Evolutionary conservation across 2,329 filamentous ascomycete genomes (phyloP).

Genomic region (Beauveria brongniartii): DNA sequence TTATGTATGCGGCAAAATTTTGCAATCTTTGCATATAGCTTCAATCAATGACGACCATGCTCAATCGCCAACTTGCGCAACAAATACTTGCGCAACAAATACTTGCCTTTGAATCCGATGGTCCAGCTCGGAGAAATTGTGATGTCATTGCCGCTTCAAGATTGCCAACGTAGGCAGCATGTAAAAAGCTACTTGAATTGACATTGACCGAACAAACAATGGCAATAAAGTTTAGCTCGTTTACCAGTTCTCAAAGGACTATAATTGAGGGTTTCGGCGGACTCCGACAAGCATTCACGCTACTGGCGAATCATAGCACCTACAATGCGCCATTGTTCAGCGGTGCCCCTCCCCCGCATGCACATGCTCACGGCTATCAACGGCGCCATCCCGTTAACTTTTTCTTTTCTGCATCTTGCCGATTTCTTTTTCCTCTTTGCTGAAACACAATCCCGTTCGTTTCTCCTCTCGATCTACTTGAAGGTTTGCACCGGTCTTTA

Average conservation of each 20-base stretch:
- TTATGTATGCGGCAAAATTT: not conserved
- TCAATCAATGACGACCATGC: not conserved
- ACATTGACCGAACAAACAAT: too few species aligned
- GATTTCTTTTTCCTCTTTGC: not conserved
- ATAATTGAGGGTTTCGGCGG: not conserved
- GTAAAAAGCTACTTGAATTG: too few species aligned
- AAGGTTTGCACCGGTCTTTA: too few species aligned
- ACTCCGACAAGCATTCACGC: not conserved
- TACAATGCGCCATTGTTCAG: not conserved
- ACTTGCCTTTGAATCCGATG: too few species aligned
- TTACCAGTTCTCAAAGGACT: not conserved
- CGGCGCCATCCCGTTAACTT: not conserved
- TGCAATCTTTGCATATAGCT: not conserved
- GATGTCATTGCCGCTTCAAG: too few species aligned
- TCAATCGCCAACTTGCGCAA: not conserved
- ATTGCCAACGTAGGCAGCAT: too few species aligned
- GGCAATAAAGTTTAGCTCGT: too few species aligned
- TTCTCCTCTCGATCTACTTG: too few species aligned
- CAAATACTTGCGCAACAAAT: too few species aligned
- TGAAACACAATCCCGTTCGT: not conserved
- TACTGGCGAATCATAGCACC: not conserved
- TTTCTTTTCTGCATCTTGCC: not conserved
- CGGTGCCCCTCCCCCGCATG: conserved; percentile 2
- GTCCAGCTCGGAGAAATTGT: too few species aligned
- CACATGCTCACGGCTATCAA: conserved; percentile 4